Conservation (phyloP, 169 alveolate species). For the Plasmodium chabaudi region DNA sequence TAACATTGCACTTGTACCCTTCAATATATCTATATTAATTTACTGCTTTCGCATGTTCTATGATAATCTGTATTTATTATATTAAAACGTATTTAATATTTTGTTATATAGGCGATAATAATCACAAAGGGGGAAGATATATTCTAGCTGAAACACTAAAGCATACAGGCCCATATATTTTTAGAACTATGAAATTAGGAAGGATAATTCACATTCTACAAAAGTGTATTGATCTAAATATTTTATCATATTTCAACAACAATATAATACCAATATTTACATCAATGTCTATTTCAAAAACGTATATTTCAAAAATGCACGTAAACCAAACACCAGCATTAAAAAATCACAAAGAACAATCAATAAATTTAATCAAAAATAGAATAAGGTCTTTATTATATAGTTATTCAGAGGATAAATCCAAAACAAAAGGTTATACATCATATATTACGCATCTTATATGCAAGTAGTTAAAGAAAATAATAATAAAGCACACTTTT, state of each 20-base stretch:
- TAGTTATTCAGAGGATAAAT: conserved; percentile 61
- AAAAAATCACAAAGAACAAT: conserved; percentile 37
- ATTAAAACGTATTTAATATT: no score
- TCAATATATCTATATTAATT: no score
- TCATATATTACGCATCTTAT: no score
- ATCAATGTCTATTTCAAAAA: conserved; percentile 73
- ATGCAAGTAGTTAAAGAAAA: no score
- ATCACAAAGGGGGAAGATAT: conserved; percentile 82
- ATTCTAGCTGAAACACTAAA: conserved; percentile 80
- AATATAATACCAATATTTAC: conserved; percentile 81
- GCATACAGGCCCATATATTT: conserved; percentile 79
- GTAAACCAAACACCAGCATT: conserved; percentile 59
- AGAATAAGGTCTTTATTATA: conserved; percentile 39
- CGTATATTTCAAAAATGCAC: conserved; percentile 49
- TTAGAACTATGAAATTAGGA: conserved; percentile 80
- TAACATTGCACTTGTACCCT: no score
- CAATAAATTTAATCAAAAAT: conserved; percentile 55
- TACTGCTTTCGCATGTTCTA: no score
- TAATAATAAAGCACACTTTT: no score
- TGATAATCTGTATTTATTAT: no score
- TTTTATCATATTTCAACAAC: conserved; percentile 78
- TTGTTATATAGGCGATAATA: conserved; percentile 34
- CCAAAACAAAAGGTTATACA: conserved; percentile 56
- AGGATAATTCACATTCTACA: conserved; percentile 81
- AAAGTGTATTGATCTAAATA: conserved; percentile 77